Evolutionary conservation across 192 early-diverging fungal species (phyloP), one percentile per base, ranked within the genome.

Genomic region (Hyaloraphidium curvatum): DNA sequence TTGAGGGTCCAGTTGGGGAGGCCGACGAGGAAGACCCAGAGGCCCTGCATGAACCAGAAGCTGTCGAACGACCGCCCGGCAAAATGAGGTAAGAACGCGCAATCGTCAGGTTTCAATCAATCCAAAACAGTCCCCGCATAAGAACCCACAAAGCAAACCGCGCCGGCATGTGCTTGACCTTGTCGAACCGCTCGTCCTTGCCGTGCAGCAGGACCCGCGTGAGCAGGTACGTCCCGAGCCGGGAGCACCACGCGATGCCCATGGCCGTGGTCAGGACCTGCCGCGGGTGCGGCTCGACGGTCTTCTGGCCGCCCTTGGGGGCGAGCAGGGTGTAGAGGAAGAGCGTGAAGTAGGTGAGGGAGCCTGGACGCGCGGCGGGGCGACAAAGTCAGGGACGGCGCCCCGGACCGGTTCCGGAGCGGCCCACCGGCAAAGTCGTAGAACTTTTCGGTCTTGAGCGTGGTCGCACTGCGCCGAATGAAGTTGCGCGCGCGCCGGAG

Each of bases 101-200:
- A n/a, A n/a, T n/a, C n/a, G n/a, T n/a, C n/a, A n/a, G n/a, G n/a
- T n/a, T 37, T n/a, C 33, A 37, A 37, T 37, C 33, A 37, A 37
- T n/a, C 33, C 33, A 37, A 14, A 14, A 48, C 5, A 48, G 7
- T 14, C 17, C 5, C 25, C 25, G 43, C 43, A 48, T 48, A 21
- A 7, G 17, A 14, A 14, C 14, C 7, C 17, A 9, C 7, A 48
- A 48, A 4, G 43, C 43, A 25, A 48, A 48, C 17, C 11, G 43
- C 9, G 43, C 14, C 43, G 25, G 7, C 7, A 7, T 11, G 19
- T 5, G 43, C 19, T 48, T 48, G 5, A 48, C 25, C 4, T 48
- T 48, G 19, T 48, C 43, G 25, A 48, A 48, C 43, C 43, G 11
- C 23, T 48, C 43, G 23, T 48, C 43, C 43, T 48, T 48, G 5